Conservation (phyloP, 345 rosid species). For the Populus pruinosa region DNA sequence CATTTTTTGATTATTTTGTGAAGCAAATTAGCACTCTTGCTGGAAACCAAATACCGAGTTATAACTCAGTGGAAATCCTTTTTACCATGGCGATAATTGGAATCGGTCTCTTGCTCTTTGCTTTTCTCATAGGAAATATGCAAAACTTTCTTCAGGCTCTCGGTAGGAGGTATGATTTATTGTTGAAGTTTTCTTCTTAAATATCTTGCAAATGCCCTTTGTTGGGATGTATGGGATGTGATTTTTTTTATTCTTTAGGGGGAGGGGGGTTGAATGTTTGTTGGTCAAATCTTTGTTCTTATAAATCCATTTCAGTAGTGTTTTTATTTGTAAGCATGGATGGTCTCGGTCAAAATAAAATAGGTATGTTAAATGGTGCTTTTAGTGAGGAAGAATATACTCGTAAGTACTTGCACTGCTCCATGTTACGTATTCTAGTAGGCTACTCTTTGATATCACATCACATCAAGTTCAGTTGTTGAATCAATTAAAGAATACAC, state of each 20-base stretch:
- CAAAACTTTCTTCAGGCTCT: constrained; percentile 92
- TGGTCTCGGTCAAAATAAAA: not conserved
- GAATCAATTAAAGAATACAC: not conserved
- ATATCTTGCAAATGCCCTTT: not conserved
- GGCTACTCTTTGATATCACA: not conserved
- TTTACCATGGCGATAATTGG: constrained; percentile 85
- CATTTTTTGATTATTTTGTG: constrained; percentile 9
- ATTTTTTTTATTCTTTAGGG: no score
- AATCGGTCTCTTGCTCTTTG: constrained; percentile 86
- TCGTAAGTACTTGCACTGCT: not conserved
- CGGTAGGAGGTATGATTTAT: constrained; percentile 54
- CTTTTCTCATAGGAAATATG: constrained; percentile 90
- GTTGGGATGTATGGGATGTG: not conserved
- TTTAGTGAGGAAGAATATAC: not conserved
- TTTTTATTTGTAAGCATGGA: not conserved
- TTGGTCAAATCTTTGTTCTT: not conserved
- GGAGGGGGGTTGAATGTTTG: not conserved
- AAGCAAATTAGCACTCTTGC: constrained; percentile 98
- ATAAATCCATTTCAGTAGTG: not conserved
- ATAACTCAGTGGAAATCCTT: constrained; percentile 66
- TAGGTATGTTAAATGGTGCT: not conserved
- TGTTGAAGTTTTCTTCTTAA: not conserved
- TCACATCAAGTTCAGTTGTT: not conserved
- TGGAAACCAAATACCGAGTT: constrained; percentile 83
- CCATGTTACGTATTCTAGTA: not conserved